Evolutionary conservation across 1,139 yeast species (phyloP), one percentile per base, ranked within the genome.

Genomic region (Yamadazyma kanchanaburiensis): DNA sequence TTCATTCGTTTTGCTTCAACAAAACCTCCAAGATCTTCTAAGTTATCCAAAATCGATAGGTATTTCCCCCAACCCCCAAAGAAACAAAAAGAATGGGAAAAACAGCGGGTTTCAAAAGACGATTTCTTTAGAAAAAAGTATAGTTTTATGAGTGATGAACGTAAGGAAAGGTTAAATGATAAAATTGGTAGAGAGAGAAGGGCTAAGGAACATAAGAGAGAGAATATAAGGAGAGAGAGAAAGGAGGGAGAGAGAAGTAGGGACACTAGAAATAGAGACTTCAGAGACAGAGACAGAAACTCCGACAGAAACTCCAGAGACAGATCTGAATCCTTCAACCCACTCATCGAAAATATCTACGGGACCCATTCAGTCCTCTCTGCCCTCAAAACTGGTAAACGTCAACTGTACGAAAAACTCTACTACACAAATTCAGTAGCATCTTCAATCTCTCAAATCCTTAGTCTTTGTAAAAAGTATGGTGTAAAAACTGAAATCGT

Each of bases 281-380:
- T n/a, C n/a, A 18, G 20, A 18, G 30, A 26, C 14, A 26, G 26
- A 6, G 23, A 28, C 12, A 15, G 24, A 12, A 33, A 33, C 12
- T 31, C 31, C 10, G 34, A 35, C 13, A 29, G 39, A 14, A 34
- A 35, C 23, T 25, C 30, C 20, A 27, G 31, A 12, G 40, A 34
- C 17, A 29, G 21, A 18, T 8, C 20, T 7, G 20, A 18, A 10
- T 18, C 20, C 10, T 35, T 36, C 21, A 64, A 64, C 33, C 80
- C 88, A 0, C 51, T 77, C 24, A 55, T 71, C 32, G 95, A 87
- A 46, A 80, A 79, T 45, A 56, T 87, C 2, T 86, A 72, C 49
- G 96, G 96, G 4, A 77, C 82, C 0, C 82, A 84, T 35, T 64
- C 94, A 0, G 91, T 88, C 1, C 46, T 70, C 18, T 81, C 95